phyloP scores from a whole-genome alignment of 2,329 filamentous ascomycete species.

The Cadophora luteo-olivacea region DNA sequence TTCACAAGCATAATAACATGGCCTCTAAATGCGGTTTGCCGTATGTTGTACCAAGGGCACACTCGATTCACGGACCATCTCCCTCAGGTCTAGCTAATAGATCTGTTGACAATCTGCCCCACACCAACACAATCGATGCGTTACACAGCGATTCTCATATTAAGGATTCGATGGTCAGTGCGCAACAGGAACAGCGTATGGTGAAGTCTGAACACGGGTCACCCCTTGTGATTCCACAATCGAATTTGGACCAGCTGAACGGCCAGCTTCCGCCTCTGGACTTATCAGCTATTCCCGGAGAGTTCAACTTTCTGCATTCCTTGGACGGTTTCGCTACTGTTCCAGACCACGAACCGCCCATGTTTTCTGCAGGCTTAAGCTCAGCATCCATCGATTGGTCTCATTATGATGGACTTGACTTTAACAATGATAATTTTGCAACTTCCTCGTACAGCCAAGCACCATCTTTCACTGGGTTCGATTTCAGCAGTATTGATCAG shows the following conservation, averaged over 20 bases:
- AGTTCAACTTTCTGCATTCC: conserved; percentile 48
- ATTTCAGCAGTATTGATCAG: conserved; percentile 61
- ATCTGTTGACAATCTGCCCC: conserved; percentile 53
- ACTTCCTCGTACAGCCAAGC: conserved; percentile 63
- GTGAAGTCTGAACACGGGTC: conserved; percentile 69
- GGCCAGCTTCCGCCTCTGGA: conserved; percentile 63
- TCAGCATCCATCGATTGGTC: conserved; percentile 62
- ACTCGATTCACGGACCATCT: conserved; percentile 59
- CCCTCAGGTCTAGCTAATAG: conserved; percentile 55
- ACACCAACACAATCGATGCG: conserved; percentile 51
- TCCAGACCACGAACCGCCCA: conserved; percentile 57
- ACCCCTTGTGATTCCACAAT: conserved; percentile 57
- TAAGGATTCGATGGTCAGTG: conserved; percentile 47
- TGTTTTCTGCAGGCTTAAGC: conserved; percentile 67
- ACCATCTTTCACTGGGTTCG: conserved; percentile 59
- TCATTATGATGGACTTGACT: conserved; percentile 58
- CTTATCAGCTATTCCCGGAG: conserved; percentile 59
- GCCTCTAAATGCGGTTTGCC: conserved; percentile 65
- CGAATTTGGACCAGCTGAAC: conserved; percentile 57
- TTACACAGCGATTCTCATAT: conserved; percentile 45
- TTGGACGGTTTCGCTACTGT: conserved; percentile 60
- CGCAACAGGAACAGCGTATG: conserved; percentile 53
- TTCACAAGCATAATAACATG: conserved; percentile 64
- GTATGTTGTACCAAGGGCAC: conserved; percentile 64
- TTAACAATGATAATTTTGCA: conserved; percentile 57